Evolutionary conservation across 306 rosid genomes (phyloP).

Genomic region (Medicago ruthenica): DNA sequence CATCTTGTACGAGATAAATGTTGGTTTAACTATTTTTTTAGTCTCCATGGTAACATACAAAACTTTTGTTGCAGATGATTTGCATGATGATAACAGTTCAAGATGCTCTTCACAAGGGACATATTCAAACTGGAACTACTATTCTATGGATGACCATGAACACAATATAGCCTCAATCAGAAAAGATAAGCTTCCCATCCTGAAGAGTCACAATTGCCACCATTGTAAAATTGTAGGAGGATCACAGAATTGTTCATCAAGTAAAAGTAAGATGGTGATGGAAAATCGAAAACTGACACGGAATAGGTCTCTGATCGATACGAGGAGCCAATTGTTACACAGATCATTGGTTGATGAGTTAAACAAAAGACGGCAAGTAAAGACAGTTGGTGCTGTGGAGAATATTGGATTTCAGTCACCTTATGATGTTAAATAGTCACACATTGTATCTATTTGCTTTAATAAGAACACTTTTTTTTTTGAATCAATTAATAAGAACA

Average conservation of each 20-base stretch:
- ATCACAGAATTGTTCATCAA: slow-evolving; percentile 44
- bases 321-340: slow-evolving; percentile 76
- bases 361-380: slow-evolving; percentile 67
- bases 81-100: slow-evolving; percentile 74
- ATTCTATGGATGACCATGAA: slow-evolving; percentile 60
- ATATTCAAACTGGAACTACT: slow-evolving; percentile 71
- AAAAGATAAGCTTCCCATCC: slow-evolving; percentile 51
- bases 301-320: slow-evolving; percentile 75
- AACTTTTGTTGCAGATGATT: slow-evolving; percentile 69
- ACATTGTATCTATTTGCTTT: slow-evolving; percentile 20
- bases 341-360: slow-evolving; percentile 84
- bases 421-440: slow-evolving; percentile 50
- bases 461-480: background rate
- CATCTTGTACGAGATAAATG: no score
- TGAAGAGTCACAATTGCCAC: slow-evolving; percentile 52
- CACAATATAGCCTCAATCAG: slow-evolving; percentile 37
- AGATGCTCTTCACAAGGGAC: slow-evolving; percentile 73
- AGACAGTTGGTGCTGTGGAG: slow-evolving; percentile 84
- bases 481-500: background rate
- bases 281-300: slow-evolving; percentile 58
- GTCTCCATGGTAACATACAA: slow-evolving; percentile 38
- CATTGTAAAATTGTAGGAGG: slow-evolving; percentile 48
- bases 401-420: slow-evolving; percentile 85
- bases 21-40: background rate
- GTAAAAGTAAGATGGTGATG: slow-evolving; percentile 53